These are phyloP conservation scores for Zea mays DNA, from an alignment of 176 grass and related monocot genomes.

Conservation along the genomic window DNA sequence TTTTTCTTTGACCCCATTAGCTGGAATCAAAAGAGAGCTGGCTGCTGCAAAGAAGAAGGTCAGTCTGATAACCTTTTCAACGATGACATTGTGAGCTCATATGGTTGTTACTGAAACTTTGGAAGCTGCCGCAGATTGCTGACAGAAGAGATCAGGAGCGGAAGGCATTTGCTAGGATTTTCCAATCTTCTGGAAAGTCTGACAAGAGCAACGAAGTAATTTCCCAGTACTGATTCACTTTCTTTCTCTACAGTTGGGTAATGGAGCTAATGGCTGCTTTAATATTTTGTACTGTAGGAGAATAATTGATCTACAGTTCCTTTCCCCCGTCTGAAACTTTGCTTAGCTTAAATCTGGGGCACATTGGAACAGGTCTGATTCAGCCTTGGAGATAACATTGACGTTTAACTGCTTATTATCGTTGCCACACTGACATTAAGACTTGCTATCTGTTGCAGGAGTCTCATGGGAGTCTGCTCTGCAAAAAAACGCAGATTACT, in stretches of 20 bases:
- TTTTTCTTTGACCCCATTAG: constrained; percentile 45
- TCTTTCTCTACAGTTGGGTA: background rate
- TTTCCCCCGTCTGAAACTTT: constrained; percentile 43
- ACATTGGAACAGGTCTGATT: constrained; percentile 26
- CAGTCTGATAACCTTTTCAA: constrained; percentile 19
- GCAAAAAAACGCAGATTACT: constrained; percentile 1
- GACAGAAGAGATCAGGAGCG: constrained; percentile 76
- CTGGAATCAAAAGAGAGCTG: constrained; percentile 84
- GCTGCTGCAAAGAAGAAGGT: constrained; percentile 88
- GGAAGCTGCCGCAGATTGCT: constrained; percentile 57
- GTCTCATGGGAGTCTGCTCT: constrained; percentile 15
- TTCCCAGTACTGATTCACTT: background rate
- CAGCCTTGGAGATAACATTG: background rate
- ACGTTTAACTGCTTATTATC: background rate
- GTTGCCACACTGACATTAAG: background rate
- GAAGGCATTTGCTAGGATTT: constrained; percentile 91
- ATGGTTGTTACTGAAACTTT: constrained; percentile 1
- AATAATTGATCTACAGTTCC: constrained; percentile 39
- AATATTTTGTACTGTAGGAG: constrained; percentile 37
- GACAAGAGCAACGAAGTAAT: constrained; percentile 60
- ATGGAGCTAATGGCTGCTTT: constrained; percentile 20
- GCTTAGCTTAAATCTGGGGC: constrained; percentile 50
- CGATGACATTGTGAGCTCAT: background rate
- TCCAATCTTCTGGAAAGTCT: constrained; percentile 70
- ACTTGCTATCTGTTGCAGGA: constrained; percentile 26